Percentiles rank a stretch among this genome's conserved stretches.
These are phyloP conservation scores for Reutealis trisperma DNA, from an alignment of 345 rosid species.

Conservation along the genomic window DNA sequence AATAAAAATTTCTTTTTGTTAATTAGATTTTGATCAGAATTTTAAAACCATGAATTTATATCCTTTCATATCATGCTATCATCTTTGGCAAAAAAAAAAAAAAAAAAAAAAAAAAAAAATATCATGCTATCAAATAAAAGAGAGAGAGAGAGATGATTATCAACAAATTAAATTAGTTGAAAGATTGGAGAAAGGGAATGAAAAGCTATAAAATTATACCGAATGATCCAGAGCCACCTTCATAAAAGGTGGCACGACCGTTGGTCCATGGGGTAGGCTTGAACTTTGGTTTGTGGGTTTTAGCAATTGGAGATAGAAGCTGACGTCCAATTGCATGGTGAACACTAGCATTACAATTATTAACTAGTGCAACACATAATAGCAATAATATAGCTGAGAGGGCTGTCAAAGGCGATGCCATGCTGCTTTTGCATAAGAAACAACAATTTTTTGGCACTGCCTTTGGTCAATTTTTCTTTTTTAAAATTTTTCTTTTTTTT, in stretches of 20 bases:
- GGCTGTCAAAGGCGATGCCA: constrained; percentile 20
- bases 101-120: too few relatives aligned
- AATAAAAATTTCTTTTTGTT: too few relatives aligned
- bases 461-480: not conserved
- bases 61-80: too few relatives aligned
- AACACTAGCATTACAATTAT: constrained; percentile 9
- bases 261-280: constrained; percentile 45
- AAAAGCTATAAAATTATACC: constrained; percentile 27
- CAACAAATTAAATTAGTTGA: too few relatives aligned
- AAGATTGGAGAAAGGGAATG: too few relatives aligned
- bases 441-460: not conserved
- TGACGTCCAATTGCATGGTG: constrained; percentile 18
- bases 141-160: too few relatives aligned
- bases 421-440: not conserved
- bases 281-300: constrained; percentile 26
- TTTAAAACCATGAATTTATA: too few relatives aligned
- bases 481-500: too few relatives aligned
- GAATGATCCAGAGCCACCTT: constrained; percentile 42
- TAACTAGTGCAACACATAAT: constrained; percentile 10
- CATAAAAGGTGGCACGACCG: constrained; percentile 58
- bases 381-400: constrained; percentile 11
- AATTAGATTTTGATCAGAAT: too few relatives aligned
- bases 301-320: not conserved
- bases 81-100: too few relatives aligned
- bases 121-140: too few relatives aligned